Evolutionary conservation across 2,329 filamentous ascomycete species (phyloP).

Genomic region (Hymenoscyphus occultus): DNA sequence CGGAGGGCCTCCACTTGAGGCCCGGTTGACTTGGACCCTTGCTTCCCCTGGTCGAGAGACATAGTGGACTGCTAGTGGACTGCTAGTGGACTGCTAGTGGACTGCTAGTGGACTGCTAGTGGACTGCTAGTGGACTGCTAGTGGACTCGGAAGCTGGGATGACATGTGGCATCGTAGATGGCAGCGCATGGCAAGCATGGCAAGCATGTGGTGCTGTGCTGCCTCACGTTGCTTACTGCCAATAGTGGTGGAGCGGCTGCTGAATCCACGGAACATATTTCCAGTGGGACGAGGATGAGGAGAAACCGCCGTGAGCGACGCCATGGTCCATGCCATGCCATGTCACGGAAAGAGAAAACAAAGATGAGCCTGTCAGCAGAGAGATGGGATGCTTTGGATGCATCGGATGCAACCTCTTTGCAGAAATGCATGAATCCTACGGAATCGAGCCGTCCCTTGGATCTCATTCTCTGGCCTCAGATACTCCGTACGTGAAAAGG

Average conservation of each 20-base stretch:
- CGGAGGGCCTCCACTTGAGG: neutral
- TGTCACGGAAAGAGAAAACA: neutral
- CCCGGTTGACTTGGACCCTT: neutral
- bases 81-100: no score
- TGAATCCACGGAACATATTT: neutral
- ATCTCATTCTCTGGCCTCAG: neutral
- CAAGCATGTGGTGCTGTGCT: neutral
- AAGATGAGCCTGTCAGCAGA: neutral
- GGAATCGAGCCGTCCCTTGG: neutral
- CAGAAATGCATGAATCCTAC: conserved; percentile 1
- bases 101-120: no score
- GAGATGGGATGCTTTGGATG: neutral
- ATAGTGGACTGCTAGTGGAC: neutral
- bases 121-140: no score
- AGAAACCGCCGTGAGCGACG: neutral
- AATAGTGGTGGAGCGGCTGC: neutral
- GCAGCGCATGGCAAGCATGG: neutral
- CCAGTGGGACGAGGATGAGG: neutral
- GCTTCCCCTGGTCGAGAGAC: neutral
- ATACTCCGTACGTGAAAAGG: neutral
- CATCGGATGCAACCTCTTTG: neutral
- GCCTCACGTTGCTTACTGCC: no score
- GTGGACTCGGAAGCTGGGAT: no score
- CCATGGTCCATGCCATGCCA: neutral
- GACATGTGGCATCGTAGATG: no score